phyloP scores from a whole-genome alignment of 176 grass and related monocot genomes.

The Lolium rigidum region DNA sequence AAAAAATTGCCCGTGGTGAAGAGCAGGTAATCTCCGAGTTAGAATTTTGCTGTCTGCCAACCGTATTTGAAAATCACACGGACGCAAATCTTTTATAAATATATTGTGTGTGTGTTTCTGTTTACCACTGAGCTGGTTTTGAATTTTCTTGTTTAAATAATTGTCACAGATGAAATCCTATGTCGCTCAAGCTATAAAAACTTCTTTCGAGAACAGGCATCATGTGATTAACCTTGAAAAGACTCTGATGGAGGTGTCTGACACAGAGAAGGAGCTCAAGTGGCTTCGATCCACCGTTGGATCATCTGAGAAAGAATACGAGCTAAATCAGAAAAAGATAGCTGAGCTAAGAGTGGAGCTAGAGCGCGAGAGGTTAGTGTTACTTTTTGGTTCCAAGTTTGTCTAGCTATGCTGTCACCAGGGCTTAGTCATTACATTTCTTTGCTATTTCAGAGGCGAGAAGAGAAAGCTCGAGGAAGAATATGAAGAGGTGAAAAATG shows the following conservation, averaged over 20 bases:
- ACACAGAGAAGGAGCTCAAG: conserved; percentile 89
- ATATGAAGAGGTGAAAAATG: conserved; percentile 75
- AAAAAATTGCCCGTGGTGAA: conserved; percentile 73
- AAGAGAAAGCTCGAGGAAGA: conserved; percentile 85
- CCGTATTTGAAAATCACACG: background rate
- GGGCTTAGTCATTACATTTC: conserved; percentile 23
- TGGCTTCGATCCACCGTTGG: conserved; percentile 74
- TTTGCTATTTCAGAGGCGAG: conserved; percentile 72
- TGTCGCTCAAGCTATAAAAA: conserved; percentile 78
- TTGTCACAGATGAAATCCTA: conserved; percentile 70
- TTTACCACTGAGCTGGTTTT: conserved; percentile 17
- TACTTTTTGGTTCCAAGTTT: conserved; percentile 34
- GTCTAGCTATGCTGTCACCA: background rate
- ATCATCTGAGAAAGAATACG: conserved; percentile 80
- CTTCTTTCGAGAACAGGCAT: conserved; percentile 74
- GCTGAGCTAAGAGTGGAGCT: conserved; percentile 70
- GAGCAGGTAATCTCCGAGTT: conserved; percentile 70
- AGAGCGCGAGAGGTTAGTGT: conserved; percentile 81
- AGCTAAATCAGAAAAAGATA: conserved; percentile 83
- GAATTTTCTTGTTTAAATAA: conserved; percentile 26
- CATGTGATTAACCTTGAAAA: conserved; percentile 69
- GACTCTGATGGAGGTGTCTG: conserved; percentile 64
- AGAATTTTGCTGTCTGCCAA: conserved; percentile 6
- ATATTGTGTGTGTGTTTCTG: background rate
- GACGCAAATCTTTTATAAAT: conserved; percentile 2